Percentiles rank a stretch among this genome's conserved stretches.
Conservation (phyloP, 2,329 filamentous ascomycete genomes). For the Seiridium unicorne region DNA sequence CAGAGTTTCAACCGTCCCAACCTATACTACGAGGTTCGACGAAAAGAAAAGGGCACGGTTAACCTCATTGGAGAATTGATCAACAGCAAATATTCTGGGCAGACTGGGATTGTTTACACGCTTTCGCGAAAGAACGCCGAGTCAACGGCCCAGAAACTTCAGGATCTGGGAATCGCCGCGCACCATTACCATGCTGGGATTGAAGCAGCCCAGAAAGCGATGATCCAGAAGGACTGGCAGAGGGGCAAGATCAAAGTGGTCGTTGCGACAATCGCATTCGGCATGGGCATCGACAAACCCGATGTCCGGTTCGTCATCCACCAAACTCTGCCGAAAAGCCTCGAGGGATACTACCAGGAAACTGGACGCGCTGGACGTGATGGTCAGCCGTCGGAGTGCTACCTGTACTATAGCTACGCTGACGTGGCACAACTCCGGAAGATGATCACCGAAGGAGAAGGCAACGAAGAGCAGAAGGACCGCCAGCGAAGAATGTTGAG, state of each 20-base stretch:
- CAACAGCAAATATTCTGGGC: conserved; percentile 62
- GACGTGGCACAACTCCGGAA: conserved; percentile 73
- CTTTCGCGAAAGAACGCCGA: conserved; percentile 84
- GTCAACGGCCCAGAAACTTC: conserved; percentile 69
- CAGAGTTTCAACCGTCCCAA: conserved; percentile 99
- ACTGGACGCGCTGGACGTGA: conserved; percentile 93
- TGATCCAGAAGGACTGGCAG: conserved; percentile 82
- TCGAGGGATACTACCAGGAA: conserved; percentile 98
- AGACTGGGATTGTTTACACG: conserved; percentile 92
- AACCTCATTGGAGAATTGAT: conserved; percentile 65
- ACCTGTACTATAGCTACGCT: conserved; percentile 80
- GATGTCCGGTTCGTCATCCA: conserved; percentile 97
- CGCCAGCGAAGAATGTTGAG: conserved; percentile 83
- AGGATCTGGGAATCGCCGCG: conserved; percentile 65
- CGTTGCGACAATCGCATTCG: conserved; percentile 96
- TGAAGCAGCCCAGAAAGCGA: conserved; percentile 62
- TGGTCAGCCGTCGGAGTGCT: conserved; percentile 82
- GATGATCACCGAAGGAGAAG: conserved; percentile 82
- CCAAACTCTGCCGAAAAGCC: conserved; percentile 85
- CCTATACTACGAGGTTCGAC: conserved; percentile 79
- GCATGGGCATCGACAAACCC: conserved; percentile 99
- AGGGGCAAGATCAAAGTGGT: conserved; percentile 78
- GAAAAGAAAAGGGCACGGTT: conserved; percentile 62
- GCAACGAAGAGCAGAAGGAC: conserved; percentile 75
- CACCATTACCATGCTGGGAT: conserved; percentile 86